A percentile compares a stretch with the other conserved stretches of the same genome.
Conservation (phyloP, 1,139 yeast genomes). For the Scheffersomyces quercinus region DNA sequence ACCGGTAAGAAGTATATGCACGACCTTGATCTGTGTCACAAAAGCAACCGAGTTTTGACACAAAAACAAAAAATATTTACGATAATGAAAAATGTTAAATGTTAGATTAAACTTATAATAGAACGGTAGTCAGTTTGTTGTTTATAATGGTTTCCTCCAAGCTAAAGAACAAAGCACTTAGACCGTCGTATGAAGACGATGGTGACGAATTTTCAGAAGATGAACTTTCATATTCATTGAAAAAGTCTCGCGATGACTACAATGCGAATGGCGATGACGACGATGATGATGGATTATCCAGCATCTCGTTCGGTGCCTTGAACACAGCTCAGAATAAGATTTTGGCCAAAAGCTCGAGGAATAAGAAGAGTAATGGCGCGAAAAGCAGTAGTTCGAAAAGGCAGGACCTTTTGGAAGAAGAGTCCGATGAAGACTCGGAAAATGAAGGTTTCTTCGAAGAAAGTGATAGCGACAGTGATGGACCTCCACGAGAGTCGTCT, state of each 20-base stretch:
- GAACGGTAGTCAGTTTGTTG: no score
- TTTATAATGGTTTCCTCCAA: no score
- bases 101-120: no score
- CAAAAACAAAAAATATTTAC: no score
- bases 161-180: constrained; percentile 8
- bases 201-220: constrained; percentile 19
- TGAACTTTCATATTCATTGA: constrained; percentile 14
- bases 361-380: constrained; percentile 5
- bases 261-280: constrained; percentile 12
- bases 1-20: background rate
- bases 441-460: background rate
- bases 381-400: constrained; percentile 10
- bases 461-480: constrained; percentile 22
- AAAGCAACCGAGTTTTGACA: no score
- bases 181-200: constrained; percentile 17
- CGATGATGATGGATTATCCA: constrained; percentile 38
- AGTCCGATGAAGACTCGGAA: constrained; percentile 3
- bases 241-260: constrained; percentile 4
- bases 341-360: constrained; percentile 27
- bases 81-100: no score
- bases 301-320: constrained; percentile 17
- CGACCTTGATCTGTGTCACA: background rate
- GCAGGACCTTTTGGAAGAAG: constrained; percentile 6
- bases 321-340: constrained; percentile 43
- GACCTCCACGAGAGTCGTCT: constrained; percentile 16